phyloP scores from a whole-genome alignment of 139 green algal genomes.

The Auxenochlorella protothecoides region DNA sequence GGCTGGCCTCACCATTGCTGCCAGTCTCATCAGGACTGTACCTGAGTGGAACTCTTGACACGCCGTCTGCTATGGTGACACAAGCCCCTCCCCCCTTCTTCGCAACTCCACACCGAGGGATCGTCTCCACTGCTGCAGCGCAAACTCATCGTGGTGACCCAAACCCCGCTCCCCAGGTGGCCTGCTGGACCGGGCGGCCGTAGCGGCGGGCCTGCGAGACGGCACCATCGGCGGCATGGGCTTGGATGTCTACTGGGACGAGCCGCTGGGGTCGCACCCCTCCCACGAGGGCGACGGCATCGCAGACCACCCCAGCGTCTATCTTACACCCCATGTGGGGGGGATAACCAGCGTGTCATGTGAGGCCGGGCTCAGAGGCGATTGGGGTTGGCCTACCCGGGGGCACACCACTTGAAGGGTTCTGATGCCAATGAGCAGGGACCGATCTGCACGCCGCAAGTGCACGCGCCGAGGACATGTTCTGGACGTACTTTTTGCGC shows the following conservation, averaged over 20 bases:
- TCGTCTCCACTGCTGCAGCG: too few relatives aligned
- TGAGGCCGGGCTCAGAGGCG: slow-evolving; percentile 1
- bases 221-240: slow-evolving; percentile 37
- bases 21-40: too few relatives aligned
- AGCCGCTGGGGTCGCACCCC: slow-evolving; percentile 30
- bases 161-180: slow-evolving; percentile 20
- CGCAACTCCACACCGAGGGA: background rate
- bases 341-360: slow-evolving; percentile 52
- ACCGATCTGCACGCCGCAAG: background rate
- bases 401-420: background rate
- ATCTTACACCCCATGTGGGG: slow-evolving; percentile 53
- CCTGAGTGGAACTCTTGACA: too few relatives aligned
- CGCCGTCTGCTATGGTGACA: too few relatives aligned
- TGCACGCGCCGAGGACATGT: too few relatives aligned
- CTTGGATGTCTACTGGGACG: slow-evolving; percentile 46
- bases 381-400: background rate
- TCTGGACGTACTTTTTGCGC: too few relatives aligned
- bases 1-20: too few relatives aligned
- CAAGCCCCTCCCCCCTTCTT: background rate
- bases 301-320: slow-evolving; percentile 25
- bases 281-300: slow-evolving; percentile 23
- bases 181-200: slow-evolving; percentile 43
- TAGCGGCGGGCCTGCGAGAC: slow-evolving; percentile 26
- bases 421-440: too few relatives aligned
- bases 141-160: too few relatives aligned